Conservation (phyloP, 768 basidiomycete genomes). For the Russula lepida region DNA sequence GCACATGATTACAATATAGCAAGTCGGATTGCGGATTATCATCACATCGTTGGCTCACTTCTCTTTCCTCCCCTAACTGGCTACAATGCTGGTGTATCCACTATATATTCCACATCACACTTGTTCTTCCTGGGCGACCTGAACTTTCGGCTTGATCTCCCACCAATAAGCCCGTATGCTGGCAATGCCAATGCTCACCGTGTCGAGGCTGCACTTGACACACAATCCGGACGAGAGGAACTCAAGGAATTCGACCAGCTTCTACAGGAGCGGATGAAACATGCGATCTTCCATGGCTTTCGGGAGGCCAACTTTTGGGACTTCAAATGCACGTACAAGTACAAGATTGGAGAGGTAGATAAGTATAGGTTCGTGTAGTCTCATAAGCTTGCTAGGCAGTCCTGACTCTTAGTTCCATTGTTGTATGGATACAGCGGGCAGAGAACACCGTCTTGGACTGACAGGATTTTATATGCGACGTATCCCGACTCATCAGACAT, state of each 20-base stretch:
- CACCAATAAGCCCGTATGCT: conserved; percentile 43
- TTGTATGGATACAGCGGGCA: conserved; percentile 37
- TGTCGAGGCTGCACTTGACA: conserved; percentile 36
- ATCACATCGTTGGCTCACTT: conserved; percentile 70
- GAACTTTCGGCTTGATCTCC: conserved; percentile 78
- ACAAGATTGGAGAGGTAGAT: conserved; percentile 70
- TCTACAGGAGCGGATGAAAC: conserved; percentile 49
- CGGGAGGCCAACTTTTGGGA: conserved; percentile 81
- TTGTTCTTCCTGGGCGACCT: conserved; percentile 91
- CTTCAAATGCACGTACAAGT: conserved; percentile 90
- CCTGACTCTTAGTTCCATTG: neutral
- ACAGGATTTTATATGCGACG: conserved; percentile 81
- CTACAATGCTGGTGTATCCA: conserved; percentile 32
- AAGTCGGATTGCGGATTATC: conserved; percentile 66
- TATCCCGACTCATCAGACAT: conserved; percentile 52
- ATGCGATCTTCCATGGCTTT: conserved; percentile 61
- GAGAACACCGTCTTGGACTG: conserved; percentile 87
- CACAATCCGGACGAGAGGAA: conserved; percentile 38
- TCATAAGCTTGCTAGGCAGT: neutral
- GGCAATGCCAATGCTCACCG: conserved; percentile 27
- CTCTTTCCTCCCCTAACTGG: conserved; percentile 56
- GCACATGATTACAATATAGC: conserved; percentile 63
- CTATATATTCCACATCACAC: conserved; percentile 81
- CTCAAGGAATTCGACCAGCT: conserved; percentile 72
- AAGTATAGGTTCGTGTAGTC: conserved; percentile 55